Percentiles rank a stretch among this genome's conserved stretches.
phyloP scores from a whole-genome alignment of 2,329 filamentous ascomycete genomes.

The Fusarium sp. region DNA sequence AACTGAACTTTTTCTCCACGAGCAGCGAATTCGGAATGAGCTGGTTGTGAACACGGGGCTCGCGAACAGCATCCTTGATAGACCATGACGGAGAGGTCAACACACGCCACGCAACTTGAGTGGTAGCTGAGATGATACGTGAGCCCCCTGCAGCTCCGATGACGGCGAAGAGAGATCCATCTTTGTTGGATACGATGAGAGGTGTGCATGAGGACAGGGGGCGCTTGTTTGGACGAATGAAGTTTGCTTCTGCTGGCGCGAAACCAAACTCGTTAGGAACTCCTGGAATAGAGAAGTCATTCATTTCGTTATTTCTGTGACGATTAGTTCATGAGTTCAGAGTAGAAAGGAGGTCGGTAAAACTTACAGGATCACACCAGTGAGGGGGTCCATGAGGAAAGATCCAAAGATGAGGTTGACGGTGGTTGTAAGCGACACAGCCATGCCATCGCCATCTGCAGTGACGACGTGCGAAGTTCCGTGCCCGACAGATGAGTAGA shows the following conservation, averaged over 20 bases:
- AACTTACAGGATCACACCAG: constrained; percentile 77
- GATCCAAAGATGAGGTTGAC: constrained; percentile 89
- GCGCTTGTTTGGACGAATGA: constrained; percentile 80
- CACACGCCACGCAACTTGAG: constrained; percentile 78
- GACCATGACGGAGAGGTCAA: constrained; percentile 68
- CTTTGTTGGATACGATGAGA: constrained; percentile 72
- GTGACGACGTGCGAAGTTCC: constrained; percentile 80
- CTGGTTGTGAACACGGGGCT: constrained; percentile 83
- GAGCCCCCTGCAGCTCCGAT: constrained; percentile 83
- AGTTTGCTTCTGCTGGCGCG: constrained; percentile 82
- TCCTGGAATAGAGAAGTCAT: constrained; percentile 88
- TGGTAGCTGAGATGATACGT: constrained; percentile 82
- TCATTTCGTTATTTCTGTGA: constrained; percentile 68
- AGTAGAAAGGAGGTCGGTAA: constrained; percentile 49
- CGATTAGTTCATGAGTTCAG: background rate
- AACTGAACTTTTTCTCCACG: constrained; percentile 75
- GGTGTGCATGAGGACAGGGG: constrained; percentile 86
- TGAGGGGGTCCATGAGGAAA: constrained; percentile 79
- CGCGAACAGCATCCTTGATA: constrained; percentile 67
- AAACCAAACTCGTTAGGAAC: constrained; percentile 85
- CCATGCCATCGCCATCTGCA: constrained; percentile 76
- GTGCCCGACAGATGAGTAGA: constrained; percentile 74
- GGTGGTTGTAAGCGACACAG: constrained; percentile 85
- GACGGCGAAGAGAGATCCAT: constrained; percentile 72
- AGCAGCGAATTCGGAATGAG: constrained; percentile 74